Evolutionary conservation across 2,329 filamentous ascomycete genomes (phyloP).

Genomic region (Fonsecaea nubica): DNA sequence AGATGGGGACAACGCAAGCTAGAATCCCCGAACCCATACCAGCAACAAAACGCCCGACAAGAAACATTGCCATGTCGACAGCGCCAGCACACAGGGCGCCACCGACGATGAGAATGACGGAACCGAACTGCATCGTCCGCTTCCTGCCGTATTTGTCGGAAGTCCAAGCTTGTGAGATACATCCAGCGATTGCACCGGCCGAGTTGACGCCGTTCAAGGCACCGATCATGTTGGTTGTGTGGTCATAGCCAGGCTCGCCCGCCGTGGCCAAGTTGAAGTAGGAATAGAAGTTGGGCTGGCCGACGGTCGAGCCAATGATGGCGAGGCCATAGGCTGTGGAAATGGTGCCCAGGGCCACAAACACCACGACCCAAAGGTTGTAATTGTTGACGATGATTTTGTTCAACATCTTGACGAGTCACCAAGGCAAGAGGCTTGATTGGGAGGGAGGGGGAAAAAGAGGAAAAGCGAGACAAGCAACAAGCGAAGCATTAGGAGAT

Average conservation of each 20-base stretch:
- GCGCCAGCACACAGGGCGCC: conserved; percentile 49
- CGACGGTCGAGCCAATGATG: conserved; percentile 53
- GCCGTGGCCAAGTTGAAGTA: conserved; percentile 50
- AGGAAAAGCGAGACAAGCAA: background rate
- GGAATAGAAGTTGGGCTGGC: conserved; percentile 54
- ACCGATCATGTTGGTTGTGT: conserved; percentile 52
- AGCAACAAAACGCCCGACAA: conserved; percentile 32
- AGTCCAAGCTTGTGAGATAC: conserved; percentile 50
- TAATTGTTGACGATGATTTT: conserved; percentile 42
- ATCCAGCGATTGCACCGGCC: conserved; percentile 50
- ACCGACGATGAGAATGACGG: conserved; percentile 41
- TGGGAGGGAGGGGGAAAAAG: background rate
- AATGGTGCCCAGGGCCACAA: conserved; percentile 46
- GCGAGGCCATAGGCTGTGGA: conserved; percentile 46
- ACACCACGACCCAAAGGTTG: conserved; percentile 46
- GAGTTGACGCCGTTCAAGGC: conserved; percentile 55
- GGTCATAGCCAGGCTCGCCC: conserved; percentile 50
- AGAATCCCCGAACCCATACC: conserved; percentile 61
- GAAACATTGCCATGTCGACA: conserved; percentile 43
- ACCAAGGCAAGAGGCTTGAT: background rate
- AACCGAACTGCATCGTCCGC: conserved; percentile 46
- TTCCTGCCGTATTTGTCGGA: conserved; percentile 48
- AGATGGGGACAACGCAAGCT: conserved; percentile 33
- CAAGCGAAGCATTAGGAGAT: background rate
- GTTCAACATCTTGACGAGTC: conserved; percentile 24